phyloP scores from a whole-genome alignment of 441 rosid species.

The Lepidium campestre region DNA sequence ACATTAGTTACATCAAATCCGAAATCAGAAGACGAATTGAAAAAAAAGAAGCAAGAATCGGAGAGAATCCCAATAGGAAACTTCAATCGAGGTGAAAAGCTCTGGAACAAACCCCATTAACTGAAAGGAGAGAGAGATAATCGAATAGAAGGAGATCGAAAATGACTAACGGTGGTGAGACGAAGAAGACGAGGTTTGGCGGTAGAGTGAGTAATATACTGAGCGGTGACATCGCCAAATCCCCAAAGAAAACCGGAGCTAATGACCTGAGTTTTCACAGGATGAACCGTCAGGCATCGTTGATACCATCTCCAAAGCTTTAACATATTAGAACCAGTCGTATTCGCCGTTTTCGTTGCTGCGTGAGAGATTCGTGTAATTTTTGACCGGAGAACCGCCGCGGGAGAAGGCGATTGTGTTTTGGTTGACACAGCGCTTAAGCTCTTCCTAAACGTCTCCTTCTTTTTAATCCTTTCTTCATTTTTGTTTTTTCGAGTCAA shows the following conservation, averaged over 20 bases:
- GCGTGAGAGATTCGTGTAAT: neutral
- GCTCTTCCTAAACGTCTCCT: constrained; percentile 16
- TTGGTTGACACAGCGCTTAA: constrained; percentile 20
- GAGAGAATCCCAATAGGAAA: neutral
- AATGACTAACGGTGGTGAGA: constrained; percentile 20
- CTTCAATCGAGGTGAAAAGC: neutral
- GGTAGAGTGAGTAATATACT: constrained; percentile 81
- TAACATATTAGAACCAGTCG: constrained; percentile 34
- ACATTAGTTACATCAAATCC: neutral
- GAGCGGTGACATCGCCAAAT: constrained; percentile 86
- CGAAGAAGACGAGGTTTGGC: constrained; percentile 41
- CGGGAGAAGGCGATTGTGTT: constrained; percentile 1
- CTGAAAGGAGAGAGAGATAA: neutral
- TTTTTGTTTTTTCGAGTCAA: neutral
- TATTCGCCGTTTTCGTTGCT: neutral
- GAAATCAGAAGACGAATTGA: neutral
- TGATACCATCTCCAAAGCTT: constrained; percentile 94
- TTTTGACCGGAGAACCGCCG: constrained; percentile 6
- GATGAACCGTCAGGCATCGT: constrained; percentile 58
- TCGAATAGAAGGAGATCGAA: neutral
- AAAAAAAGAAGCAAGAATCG: neutral
- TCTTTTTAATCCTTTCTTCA: constrained; percentile 5
- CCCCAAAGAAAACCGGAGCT: constrained; percentile 95
- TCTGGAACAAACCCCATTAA: neutral
- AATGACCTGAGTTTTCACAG: constrained; percentile 81